phyloP scores from a whole-genome alignment of 371 early-diverging fungal genomes.

The Rhizopus stolonifer region DNA sequence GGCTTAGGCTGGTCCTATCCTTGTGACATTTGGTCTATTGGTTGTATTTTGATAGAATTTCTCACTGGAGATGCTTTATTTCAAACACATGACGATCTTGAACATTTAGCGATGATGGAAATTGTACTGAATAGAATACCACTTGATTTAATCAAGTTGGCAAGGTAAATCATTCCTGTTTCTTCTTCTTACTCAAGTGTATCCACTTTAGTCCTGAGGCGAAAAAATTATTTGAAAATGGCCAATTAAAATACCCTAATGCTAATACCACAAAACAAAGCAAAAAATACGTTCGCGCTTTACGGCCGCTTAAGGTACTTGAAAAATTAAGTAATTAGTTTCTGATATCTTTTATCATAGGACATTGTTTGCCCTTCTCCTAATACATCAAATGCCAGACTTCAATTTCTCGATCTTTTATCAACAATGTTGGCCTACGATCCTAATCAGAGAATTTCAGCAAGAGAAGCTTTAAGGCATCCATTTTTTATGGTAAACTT shows the following conservation, averaged over 20 bases:
- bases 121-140: constrained; percentile 54
- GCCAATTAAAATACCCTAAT: constrained; percentile 67
- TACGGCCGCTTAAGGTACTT: constrained; percentile 59
- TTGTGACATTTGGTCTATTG: constrained; percentile 97
- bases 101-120: constrained; percentile 77
- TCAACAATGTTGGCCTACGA: constrained; percentile 82
- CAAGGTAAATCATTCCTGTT: constrained; percentile 5
- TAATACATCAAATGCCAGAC: constrained; percentile 13
- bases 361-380: constrained; percentile 37
- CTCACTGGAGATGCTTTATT: constrained; percentile 94
- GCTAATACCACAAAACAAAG: constrained; percentile 62
- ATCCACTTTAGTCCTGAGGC: constrained; percentile 35
- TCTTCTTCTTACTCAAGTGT: not conserved
- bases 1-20: constrained; percentile 92
- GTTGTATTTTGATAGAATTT: constrained; percentile 94
- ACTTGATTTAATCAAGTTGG: constrained; percentile 14
- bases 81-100: constrained; percentile 86
- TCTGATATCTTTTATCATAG: constrained; percentile 12
- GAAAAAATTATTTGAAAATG: constrained; percentile 60
- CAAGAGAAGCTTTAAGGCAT: constrained; percentile 79
- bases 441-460: constrained; percentile 81
- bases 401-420: constrained; percentile 67
- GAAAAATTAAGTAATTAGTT: not conserved
- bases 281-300: constrained; percentile 65
- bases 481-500: constrained; percentile 69